A percentile compares a stretch with the other conserved stretches of the same genome.
Conservation (phyloP, 116 monocot species). For the Cymodocea nodosa region DNA sequence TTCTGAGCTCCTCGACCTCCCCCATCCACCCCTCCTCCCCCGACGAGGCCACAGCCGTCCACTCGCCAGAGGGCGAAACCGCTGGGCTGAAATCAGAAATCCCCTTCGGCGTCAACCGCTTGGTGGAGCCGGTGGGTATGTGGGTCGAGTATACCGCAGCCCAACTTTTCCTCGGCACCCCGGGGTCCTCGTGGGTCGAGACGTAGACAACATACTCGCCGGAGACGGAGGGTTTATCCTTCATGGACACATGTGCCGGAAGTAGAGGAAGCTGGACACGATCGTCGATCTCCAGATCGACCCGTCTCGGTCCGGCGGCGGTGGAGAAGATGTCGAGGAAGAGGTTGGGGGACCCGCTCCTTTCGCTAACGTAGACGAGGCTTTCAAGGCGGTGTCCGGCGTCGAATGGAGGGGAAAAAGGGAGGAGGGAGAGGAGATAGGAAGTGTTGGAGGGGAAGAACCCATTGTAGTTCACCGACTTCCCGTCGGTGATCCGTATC, state of each 20-base stretch:
- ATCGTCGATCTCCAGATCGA: neutral
- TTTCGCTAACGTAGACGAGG: constrained; percentile 44
- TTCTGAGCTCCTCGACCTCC: constrained; percentile 52
- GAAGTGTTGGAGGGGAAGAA: constrained; percentile 44
- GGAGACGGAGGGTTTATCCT: constrained; percentile 54
- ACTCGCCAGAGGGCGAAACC: constrained; percentile 69
- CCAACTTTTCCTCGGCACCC: constrained; percentile 50
- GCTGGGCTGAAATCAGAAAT: constrained; percentile 73
- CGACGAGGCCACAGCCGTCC: constrained; percentile 71
- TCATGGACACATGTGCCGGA: constrained; percentile 24
- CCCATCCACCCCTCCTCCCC: constrained; percentile 34
- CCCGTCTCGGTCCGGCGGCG: neutral
- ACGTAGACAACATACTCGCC: constrained; percentile 57
- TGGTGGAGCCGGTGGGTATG: constrained; percentile 29
- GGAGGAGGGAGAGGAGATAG: constrained; percentile 27
- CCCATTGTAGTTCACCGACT: constrained; percentile 92
- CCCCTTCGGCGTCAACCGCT: constrained; percentile 45
- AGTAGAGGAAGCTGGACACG: constrained; percentile 6
- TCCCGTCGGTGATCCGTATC: constrained; percentile 61
- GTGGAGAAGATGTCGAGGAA: constrained; percentile 28
- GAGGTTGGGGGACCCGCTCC: constrained; percentile 30
- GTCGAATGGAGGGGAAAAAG: constrained; percentile 3
- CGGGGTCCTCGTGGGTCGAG: constrained; percentile 46
- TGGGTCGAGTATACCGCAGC: constrained; percentile 79
- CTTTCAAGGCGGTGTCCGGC: constrained; percentile 3